Evolutionary conservation across 2,329 filamentous ascomycete species (phyloP).

Genomic region (Rhynchosporium agropyri): DNA sequence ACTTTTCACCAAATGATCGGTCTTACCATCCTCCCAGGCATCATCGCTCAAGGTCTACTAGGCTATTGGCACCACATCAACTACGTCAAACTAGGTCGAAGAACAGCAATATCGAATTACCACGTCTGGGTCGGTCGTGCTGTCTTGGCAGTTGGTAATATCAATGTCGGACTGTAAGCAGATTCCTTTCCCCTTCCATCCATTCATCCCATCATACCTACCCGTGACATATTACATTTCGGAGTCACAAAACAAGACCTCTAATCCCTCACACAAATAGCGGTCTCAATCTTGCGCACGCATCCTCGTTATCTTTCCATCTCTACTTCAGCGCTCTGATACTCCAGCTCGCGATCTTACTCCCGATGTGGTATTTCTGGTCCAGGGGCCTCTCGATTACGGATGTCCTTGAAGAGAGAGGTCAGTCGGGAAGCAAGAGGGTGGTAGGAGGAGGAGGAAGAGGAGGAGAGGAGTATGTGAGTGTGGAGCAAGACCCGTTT

Average conservation of each 20-base stretch:
- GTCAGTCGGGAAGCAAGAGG: background rate
- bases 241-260: no score
- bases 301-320: conserved; percentile 7
- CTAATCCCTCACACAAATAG: background rate
- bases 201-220: no score
- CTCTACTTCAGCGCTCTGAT: conserved; percentile 9
- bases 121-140: conserved; percentile 26
- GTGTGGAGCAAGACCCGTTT: conserved; percentile 25
- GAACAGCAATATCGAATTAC: conserved; percentile 21
- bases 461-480: conserved; percentile 16
- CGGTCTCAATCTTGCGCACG: conserved; percentile 20
- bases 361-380: conserved; percentile 28
- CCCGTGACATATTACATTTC: no score
- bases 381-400: conserved; percentile 17
- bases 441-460: background rate
- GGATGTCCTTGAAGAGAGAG: conserved; percentile 1
- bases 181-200: background rate
- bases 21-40: conserved; percentile 14
- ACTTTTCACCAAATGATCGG: conserved; percentile 24
- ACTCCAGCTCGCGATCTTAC: conserved; percentile 13
- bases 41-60: conserved; percentile 19
- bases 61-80: conserved; percentile 27
- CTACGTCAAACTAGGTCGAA: conserved; percentile 20
- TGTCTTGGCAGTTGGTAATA: conserved; percentile 19
- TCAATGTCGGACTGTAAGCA: conserved; percentile 24